Base-by-base conservation (phyloP, 768 basidiomycete genomes). In the Psilocybe subaeruginosa region DNA sequence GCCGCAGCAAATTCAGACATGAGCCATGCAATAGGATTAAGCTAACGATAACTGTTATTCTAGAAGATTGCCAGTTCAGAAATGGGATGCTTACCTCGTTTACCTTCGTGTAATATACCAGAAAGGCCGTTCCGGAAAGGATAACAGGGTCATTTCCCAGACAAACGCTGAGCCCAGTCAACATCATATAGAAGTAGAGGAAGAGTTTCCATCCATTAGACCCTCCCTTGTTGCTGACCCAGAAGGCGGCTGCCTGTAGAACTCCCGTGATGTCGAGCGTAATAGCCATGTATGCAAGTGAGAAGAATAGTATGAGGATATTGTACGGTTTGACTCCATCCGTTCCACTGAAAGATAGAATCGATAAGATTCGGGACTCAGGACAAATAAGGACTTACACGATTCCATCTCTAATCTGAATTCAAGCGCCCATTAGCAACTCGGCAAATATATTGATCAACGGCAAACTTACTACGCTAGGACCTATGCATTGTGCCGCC, bases 141-240 rank as follows among this genome's bases (percentile, higher is more conserved):
- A 95, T 92, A 70, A 99, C 86, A 0, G 96, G 96, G 74, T 98
- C 94, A 68, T 97, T 97, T 4, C 95, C 96, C 12, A 97, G 79
- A 1, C 95, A 65, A 31, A 91, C 79, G 41, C 93, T 95, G 60
- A 88, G 79, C 4, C 84, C 70, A 9, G 92, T 89, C 70, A 96
- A 87, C 82, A 97, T 87, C 62, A 88, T 48, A 72, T 94, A 98
- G 71, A 97, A 90, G 64, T 90, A 90, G 27, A 90, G 70, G 73
- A 89, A 95, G 0, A 97, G 81, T 50, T 76, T 85, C 66, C 80
- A 79, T n/a, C 92, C 92, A 30, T 87, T 86, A 2, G 78, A 73
- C 3, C 93, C 91, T 19, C 93, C 91, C 68, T 83, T 85, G 61
- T 91, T 90, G 63, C 88, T 88, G 66, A 97, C 93, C 85, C 87